Base-by-base conservation (phyloP, 805 yeast species). In the Metschnikowia baotianmanensis region DNA sequence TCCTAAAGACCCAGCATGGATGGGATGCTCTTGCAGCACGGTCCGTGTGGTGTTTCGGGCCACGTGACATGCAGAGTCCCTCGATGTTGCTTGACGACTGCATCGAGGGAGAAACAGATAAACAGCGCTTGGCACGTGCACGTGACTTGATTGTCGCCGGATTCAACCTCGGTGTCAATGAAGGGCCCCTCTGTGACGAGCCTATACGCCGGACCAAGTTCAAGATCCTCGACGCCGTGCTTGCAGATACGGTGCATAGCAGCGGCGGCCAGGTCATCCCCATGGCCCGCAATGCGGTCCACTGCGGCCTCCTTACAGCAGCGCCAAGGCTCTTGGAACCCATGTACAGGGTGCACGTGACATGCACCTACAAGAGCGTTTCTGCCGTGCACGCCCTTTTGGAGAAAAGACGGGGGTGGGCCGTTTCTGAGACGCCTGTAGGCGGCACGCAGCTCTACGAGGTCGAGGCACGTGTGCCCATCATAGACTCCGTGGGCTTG, bases 161-260 rank as follows among this genome's bases (percentile, higher is more conserved):
- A 0, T 93, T 91, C 63, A 74, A 76, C 52, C 86, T 96, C 93
- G 83, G 84, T 2, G 71, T 77, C 0, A 71, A 78, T 41, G 96
- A 86, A 53, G 99, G 99, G 0, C 99, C 99, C 0, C 66, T 93
- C n/a, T 80, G 95, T 46, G 96, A 85, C 45, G 96, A 88, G 56
- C 82, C 86, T 0, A 70, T 93, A 6, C 65, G 86, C 38, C 76
- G 81, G 39, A 78, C 82, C 5, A 80, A 77, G 47, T 88, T 93
- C 61, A 78, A 79, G 40, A 71, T 93, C 29, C 69, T 87, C 34
- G 86, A 82, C 42, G 76, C 78, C 0, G 63, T 66, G 0, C 53
- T 85, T 3, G 72, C 83, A 5, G 61, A 69, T 0, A 65, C 69
- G 5, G 50, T 71, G 2, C 77, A 73, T 29, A 62, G 82, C 30